Evolutionary conservation across 768 basidiomycete species (phyloP).

Genomic region (Arthromyces matolae): DNA sequence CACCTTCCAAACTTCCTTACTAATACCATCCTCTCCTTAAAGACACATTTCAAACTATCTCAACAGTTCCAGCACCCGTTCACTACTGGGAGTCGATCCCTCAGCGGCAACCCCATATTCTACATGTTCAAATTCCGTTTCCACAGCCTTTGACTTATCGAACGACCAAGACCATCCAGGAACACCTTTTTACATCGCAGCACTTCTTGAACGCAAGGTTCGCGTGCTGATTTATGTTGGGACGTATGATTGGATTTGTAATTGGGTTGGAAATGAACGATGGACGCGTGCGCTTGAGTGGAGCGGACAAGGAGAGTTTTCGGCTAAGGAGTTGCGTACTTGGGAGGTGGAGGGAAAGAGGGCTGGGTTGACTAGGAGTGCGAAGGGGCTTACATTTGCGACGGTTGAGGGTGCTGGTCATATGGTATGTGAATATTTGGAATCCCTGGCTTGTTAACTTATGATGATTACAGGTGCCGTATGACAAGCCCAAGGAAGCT

Average conservation of each 20-base stretch:
- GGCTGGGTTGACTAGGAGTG: conserved; percentile 34
- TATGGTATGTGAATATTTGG: conserved; percentile 40
- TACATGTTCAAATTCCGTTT: conserved; percentile 37
- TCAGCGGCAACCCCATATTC: conserved; percentile 31
- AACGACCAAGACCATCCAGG: conserved; percentile 45
- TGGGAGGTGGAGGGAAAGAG: conserved; percentile 55
- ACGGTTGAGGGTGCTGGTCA: conserved; percentile 71
- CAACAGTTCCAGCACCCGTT: conserved; percentile 49
- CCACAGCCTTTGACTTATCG: conserved; percentile 39
- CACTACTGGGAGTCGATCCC: conserved; percentile 59
- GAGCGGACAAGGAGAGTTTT: conserved; percentile 53
- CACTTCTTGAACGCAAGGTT: conserved; percentile 69
- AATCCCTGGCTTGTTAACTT: not conserved
- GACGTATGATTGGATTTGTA: conserved; percentile 72
- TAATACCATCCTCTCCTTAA: not conserved
- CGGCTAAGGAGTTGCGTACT: conserved; percentile 38
- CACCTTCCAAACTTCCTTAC: no score
- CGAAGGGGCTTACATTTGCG: conserved; percentile 57
- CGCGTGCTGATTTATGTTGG: conserved; percentile 70
- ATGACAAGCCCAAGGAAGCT: conserved; percentile 58
- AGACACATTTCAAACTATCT: conserved; percentile 64
- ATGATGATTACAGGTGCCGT: conserved; percentile 40
- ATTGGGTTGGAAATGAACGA: conserved; percentile 69
- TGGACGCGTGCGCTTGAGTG: conserved; percentile 73
- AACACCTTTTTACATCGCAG: conserved; percentile 51